Evolutionary conservation across 78 protist species (phyloP).

Genomic region (Acrasis kona): DNA sequence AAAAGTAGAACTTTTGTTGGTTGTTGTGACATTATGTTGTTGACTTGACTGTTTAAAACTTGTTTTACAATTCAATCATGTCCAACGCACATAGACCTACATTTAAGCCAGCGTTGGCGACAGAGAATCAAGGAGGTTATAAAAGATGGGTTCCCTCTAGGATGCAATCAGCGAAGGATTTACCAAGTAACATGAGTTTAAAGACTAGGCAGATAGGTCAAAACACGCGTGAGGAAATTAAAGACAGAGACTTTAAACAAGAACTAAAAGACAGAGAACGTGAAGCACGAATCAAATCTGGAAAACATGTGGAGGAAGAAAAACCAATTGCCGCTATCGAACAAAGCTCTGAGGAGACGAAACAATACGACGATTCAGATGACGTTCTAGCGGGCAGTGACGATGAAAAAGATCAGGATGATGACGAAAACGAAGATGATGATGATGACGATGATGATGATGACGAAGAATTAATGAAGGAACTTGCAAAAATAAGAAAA

Average conservation of each 20-base stretch:
- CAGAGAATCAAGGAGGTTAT: conserved; percentile 6
- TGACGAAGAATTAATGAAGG: background rate
- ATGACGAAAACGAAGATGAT: background rate
- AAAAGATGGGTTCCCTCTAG: background rate
- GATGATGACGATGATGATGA: conserved; percentile 16
- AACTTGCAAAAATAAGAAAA: background rate
- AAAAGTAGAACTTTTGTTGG: no score
- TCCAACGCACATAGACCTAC: conserved; percentile 24
- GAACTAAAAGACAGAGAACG: background rate
- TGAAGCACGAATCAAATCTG: background rate
- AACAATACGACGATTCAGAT: background rate
- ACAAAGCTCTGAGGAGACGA: background rate
- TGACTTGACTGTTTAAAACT: no score
- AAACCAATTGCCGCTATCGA: background rate
- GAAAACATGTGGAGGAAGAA: background rate
- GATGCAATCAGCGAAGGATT: background rate
- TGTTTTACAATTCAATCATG: background rate
- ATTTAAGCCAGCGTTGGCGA: background rate
- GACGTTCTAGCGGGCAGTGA: background rate
- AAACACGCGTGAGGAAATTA: background rate
- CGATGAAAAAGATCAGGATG: background rate
- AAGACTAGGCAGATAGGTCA: conserved; percentile 13
- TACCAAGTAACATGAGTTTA: background rate
- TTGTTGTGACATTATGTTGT: no score
- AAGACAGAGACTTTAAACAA: background rate